A percentile compares a stretch with the other conserved stretches of the same genome.
Conservation (phyloP, 345 rosid genomes). For the Pistacia atlantica region DNA sequence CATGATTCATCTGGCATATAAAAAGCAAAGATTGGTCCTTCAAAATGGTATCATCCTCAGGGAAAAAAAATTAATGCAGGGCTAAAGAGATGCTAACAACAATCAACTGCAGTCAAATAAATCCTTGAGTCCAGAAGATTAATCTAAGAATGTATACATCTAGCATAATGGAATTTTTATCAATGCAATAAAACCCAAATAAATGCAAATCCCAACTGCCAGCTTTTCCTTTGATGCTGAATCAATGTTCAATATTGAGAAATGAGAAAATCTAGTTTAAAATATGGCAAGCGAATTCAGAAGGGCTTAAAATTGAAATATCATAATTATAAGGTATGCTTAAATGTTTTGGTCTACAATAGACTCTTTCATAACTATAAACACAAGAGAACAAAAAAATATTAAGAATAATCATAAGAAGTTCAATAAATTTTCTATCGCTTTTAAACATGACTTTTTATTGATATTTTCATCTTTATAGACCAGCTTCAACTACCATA, state of each 20-base stretch:
- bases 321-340: too few species aligned
- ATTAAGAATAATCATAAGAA: not conserved
- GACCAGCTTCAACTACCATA: not conserved
- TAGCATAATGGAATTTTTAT: not conserved
- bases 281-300: too few species aligned
- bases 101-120: not conserved
- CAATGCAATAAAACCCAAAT: not conserved
- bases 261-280: not conserved
- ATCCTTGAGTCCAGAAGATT: not conserved
- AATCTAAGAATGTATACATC: not conserved
- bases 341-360: not conserved
- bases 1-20: not conserved
- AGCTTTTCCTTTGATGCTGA: not conserved
- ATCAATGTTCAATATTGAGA: not conserved
- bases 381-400: not conserved
- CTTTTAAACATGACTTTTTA: not conserved
- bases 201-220: not conserved
- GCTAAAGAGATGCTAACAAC: not conserved
- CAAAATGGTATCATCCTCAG: not conserved
- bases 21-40: not conserved
- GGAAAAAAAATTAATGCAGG: not conserved
- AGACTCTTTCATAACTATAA: not conserved
- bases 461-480: not conserved
- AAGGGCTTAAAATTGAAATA: too few species aligned
- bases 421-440: not conserved